Conservation (phyloP, 2,329 filamentous ascomycete species). For the Alternaria sp. region DNA sequence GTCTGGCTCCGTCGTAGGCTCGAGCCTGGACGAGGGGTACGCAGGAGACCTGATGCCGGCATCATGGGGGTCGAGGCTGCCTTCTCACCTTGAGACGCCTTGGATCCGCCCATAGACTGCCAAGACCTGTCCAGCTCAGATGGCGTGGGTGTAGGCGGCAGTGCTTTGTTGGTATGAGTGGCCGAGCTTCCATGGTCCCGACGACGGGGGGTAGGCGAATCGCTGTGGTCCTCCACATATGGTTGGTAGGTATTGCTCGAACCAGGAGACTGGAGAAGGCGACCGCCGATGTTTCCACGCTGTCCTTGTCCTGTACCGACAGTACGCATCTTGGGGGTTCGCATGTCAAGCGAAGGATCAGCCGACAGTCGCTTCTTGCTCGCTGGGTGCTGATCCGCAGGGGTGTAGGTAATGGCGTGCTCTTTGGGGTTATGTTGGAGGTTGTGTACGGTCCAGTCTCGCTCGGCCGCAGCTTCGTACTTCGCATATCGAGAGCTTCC, state of each 20-base stretch:
- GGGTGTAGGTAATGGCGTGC: no score
- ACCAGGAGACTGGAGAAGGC: not conserved
- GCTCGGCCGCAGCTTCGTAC: no score
- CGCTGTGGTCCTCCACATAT: not conserved
- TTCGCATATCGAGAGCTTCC: no score
- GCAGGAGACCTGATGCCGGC: not conserved
- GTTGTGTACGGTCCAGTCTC: no score
- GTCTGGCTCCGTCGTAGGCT: not conserved
- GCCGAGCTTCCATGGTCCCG: not conserved
- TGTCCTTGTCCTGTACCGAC: not conserved
- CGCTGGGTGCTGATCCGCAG: no score
- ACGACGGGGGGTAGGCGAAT: not conserved
- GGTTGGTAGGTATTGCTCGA: not conserved
- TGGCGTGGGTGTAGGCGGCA: not conserved
- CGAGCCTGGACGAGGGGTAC: not conserved
- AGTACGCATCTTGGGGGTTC: not conserved
- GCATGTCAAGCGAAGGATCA: no score
- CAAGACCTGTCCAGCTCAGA: not conserved
- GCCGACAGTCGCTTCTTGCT: no score
- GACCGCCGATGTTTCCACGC: not conserved
- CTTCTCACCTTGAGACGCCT: not conserved
- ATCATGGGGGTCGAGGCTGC: not conserved
- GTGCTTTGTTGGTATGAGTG: not conserved
- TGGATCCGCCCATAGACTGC: not conserved
- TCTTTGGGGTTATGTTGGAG: no score